Conservation (phyloP, 176 grass and related monocot genomes). For the Oryza rufipogon region DNA sequence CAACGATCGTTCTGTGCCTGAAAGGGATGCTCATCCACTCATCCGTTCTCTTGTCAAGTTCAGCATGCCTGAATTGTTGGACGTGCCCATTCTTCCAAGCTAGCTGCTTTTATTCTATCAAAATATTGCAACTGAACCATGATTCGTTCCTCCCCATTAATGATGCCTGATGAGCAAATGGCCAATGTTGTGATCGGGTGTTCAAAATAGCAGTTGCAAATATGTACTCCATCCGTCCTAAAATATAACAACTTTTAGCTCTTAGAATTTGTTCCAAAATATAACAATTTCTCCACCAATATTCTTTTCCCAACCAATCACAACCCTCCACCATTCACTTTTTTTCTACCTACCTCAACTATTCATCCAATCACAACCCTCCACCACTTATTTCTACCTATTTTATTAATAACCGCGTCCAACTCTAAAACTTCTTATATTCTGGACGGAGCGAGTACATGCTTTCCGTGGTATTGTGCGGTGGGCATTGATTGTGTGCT, state of each 20-base stretch:
- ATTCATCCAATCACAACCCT: too few species aligned
- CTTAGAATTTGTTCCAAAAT: too few species aligned
- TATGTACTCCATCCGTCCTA: neutral
- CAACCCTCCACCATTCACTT: too few species aligned
- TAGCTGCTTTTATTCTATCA: neutral
- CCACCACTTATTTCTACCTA: too few species aligned
- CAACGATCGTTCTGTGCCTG: neutral
- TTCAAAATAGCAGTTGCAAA: slow-evolving; percentile 2
- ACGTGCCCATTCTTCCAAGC: neutral
- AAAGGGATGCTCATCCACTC: slow-evolving; percentile 19
- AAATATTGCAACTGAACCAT: neutral
- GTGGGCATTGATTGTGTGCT: slow-evolving; percentile 39
- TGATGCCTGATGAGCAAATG: slow-evolving; percentile 2
- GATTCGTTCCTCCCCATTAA: neutral
- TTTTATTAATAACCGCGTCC: too few species aligned
- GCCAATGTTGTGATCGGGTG: neutral
- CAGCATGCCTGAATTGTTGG: slow-evolving; percentile 8
- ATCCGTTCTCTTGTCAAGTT: neutral
- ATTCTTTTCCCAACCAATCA: too few species aligned
- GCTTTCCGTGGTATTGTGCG: slow-evolving; percentile 19
- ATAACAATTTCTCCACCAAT: too few species aligned
- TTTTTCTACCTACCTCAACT: too few species aligned
- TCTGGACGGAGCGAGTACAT: neutral
- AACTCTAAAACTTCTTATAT: too few species aligned
- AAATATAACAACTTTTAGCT: too few species aligned